Base-by-base conservation (phyloP, 306 rosid species). In the Sicyos edulis region DNA sequence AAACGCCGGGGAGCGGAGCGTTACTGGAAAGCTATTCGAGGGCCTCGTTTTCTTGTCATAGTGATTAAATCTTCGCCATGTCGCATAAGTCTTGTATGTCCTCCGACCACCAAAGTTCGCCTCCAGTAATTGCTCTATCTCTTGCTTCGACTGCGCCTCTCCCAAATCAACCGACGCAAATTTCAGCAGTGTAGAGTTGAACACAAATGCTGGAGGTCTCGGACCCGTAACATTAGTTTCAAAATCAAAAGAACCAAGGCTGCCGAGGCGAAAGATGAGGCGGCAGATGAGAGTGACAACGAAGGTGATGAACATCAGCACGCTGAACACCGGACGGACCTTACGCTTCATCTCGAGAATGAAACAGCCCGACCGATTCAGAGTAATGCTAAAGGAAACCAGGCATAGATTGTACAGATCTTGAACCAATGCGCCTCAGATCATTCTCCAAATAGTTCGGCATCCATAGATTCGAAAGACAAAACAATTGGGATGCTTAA, bases 51-150 rank as follows among this genome's bases (percentile, higher is more conserved):
- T 74, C 13, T 40, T 65, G 12, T 86, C 95, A 20, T 83, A 85
- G 63, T 83, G 88, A 51, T 82, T 82, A 69, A 89, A 87, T 51
- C 88, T 78, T 21, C 96, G 82, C 97, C 97, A 91, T 1, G 88
- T 72, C 0, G 86, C 88, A 44, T 86, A 95, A 0, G 92, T 84
- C 21, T 84, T 81, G 78, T 91, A 86, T 51, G 88, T 73, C 3
- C 89, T 96, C 8, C 81, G 87, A 59, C 96, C 82, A 0, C 84
- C 96, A 16, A 95, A 82, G 78, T 86, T 82, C 0, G 92, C 96
- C 24, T 89, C 99, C 40, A 95, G 77, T 50, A 95, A 84, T 57
- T 85, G 90, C 78, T 84, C 89, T 65, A 84, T 78, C 75, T 95
- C 97, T 8, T 56, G 76, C 85, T 82, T 87, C 50, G 81, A 58